Evolutionary conservation across 176 grass and related monocot genomes (phyloP).

Genomic region (Dendrocalamus sinicus): DNA sequence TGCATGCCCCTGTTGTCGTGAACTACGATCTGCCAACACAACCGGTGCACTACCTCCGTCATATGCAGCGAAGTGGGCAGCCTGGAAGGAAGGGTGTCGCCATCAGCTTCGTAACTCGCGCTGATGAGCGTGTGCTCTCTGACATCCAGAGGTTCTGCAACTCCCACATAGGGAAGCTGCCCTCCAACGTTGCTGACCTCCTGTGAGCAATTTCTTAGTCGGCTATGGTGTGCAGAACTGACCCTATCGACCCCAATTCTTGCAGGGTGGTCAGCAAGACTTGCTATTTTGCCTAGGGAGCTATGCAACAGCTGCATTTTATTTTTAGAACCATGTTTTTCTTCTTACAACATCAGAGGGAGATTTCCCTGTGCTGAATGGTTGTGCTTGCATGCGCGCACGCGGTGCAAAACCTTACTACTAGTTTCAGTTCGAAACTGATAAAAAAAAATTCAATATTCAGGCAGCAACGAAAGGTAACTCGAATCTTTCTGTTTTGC

Average conservation of each 20-base stretch:
- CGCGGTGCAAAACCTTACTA: no score
- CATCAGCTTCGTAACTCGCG: conserved; percentile 17
- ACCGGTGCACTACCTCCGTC: neutral
- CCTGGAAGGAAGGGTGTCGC: neutral
- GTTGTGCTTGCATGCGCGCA: neutral
- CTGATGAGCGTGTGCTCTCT: neutral
- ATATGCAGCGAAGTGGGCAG: neutral
- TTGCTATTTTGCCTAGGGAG: neutral
- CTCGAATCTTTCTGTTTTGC: no score
- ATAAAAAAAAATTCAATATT: no score
- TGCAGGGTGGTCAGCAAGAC: neutral
- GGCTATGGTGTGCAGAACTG: neutral
- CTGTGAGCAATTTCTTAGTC: conserved; percentile 2
- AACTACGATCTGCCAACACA: conserved; percentile 74
- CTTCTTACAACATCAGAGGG: neutral
- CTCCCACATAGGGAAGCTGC: conserved; percentile 24
- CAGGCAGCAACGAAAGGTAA: no score
- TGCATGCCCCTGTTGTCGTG: conserved; percentile 53
- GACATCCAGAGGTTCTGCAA: conserved; percentile 33
- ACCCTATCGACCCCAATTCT: neutral
- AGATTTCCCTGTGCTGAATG: neutral
- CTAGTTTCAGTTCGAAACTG: no score
- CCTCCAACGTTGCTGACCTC: neutral
- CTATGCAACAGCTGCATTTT: neutral
- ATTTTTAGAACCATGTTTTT: no score